phyloP scores from a whole-genome alignment of 2,329 filamentous ascomycete genomes.

The Fusarium pseudograminearum region DNA sequence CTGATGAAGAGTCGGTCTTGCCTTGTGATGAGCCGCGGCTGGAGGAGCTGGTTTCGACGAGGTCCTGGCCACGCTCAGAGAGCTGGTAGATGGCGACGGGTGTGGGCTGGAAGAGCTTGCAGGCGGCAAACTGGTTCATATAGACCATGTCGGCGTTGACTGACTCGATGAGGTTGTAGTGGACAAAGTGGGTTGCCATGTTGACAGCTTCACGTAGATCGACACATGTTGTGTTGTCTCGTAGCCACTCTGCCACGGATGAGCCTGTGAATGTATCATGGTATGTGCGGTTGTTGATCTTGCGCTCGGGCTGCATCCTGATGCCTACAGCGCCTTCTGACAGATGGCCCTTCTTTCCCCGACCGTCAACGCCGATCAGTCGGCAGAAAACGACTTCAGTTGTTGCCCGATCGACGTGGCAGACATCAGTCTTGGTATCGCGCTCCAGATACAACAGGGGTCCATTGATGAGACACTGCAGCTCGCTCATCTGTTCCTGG shows the following conservation, averaged over 20 bases:
- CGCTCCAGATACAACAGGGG: slow-evolving; percentile 91
- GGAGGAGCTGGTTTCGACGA: slow-evolving; percentile 64
- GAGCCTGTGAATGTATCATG: slow-evolving; percentile 89
- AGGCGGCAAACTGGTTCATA: slow-evolving; percentile 69
- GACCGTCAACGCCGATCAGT: slow-evolving; percentile 83
- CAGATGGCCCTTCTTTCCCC: slow-evolving; percentile 82
- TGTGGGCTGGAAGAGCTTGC: slow-evolving; percentile 82
- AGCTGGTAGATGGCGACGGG: slow-evolving; percentile 88
- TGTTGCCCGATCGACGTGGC: slow-evolving; percentile 86
- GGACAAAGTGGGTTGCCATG: slow-evolving; percentile 84
- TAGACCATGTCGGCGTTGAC: slow-evolving; percentile 77
- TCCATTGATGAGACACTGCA: slow-evolving; percentile 83
- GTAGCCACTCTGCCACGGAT: slow-evolving; percentile 91
- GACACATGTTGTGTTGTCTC: slow-evolving; percentile 96
- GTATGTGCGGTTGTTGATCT: slow-evolving; percentile 78
- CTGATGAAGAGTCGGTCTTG: slow-evolving; percentile 59
- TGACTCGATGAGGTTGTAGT: slow-evolving; percentile 83
- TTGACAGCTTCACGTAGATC: slow-evolving; percentile 88
- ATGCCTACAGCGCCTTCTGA: slow-evolving; percentile 57
- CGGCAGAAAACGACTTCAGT: slow-evolving; percentile 94
- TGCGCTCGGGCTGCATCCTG: slow-evolving; percentile 89
- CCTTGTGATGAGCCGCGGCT: slow-evolving; percentile 72
- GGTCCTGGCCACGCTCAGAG: slow-evolving; percentile 80
- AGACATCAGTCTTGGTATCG: slow-evolving; percentile 84
- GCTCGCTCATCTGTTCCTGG: slow-evolving; percentile 87